Evolutionary conservation across 345 rosid genomes (phyloP).

Genomic region (Moricandia moricandioides): DNA sequence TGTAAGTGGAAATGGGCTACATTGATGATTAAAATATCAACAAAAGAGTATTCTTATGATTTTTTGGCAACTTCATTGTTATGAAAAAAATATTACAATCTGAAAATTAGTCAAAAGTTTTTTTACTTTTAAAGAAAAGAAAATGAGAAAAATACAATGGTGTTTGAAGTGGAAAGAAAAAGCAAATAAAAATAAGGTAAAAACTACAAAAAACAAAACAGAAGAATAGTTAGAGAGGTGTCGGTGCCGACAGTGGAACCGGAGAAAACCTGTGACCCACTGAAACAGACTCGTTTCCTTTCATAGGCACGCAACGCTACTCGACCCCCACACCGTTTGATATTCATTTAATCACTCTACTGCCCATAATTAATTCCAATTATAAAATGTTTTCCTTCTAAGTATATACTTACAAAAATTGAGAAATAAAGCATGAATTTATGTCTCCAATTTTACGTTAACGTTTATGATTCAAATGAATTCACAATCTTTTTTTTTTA

Average conservation of each 20-base stretch:
- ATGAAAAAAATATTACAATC: too few relatives aligned
- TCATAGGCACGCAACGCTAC: too few relatives aligned
- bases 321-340: background rate
- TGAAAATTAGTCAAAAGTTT: too few relatives aligned
- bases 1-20: too few relatives aligned
- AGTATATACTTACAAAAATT: background rate
- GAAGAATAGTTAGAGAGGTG: slow-evolving; percentile 24
- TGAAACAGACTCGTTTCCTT: too few relatives aligned
- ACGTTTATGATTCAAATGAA: background rate
- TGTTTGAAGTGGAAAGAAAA: too few relatives aligned
- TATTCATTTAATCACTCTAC: background rate
- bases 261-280: slow-evolving; percentile 30
- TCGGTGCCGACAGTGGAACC: slow-evolving; percentile 38
- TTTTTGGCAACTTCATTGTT: too few relatives aligned
- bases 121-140: too few relatives aligned
- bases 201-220: background rate
- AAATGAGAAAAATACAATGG: too few relatives aligned
- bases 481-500: background rate
- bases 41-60: too few relatives aligned
- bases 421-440: background rate
- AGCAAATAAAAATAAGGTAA: background rate
- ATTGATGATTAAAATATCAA: too few relatives aligned
- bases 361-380: background rate
- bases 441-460: background rate
- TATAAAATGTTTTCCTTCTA: background rate